Evolutionary conservation across 1,284 basidiomycete genomes (phyloP).

Genomic region (Phenoliferia sp.): DNA sequence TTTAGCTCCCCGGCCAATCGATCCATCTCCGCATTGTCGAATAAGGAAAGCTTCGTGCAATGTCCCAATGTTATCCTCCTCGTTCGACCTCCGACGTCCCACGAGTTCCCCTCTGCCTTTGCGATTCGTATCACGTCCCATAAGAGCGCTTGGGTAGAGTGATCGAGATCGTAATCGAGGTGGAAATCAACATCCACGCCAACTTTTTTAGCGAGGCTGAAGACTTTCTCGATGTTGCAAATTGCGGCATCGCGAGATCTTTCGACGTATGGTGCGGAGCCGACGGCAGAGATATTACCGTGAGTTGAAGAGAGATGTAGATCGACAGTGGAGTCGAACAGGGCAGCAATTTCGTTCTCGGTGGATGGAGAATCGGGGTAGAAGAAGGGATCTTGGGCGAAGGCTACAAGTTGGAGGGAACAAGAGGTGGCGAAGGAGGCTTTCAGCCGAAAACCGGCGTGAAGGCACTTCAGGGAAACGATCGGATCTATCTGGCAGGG

Average conservation of each 20-base stretch:
- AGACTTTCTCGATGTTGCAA: background rate
- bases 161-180: background rate
- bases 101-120: background rate
- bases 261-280: constrained; percentile 1
- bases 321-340: background rate
- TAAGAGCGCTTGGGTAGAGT: background rate
- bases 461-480: background rate
- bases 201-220: background rate
- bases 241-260: background rate
- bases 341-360: background rate
- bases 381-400: constrained; percentile 1
- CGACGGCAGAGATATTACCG: background rate
- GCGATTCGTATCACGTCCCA: background rate
- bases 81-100: background rate
- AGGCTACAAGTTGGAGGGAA: background rate
- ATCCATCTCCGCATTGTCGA: background rate
- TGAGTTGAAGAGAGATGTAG: background rate
- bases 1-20: background rate
- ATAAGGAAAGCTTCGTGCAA: background rate
- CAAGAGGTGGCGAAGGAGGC: background rate
- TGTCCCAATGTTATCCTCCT: background rate
- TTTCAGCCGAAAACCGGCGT: background rate
- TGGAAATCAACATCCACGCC: background rate
- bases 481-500: background rate
- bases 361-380: background rate